Evolutionary conservation across 169 alveolate genomes (phyloP).

Genomic region (Plasmodium gaboni): DNA sequence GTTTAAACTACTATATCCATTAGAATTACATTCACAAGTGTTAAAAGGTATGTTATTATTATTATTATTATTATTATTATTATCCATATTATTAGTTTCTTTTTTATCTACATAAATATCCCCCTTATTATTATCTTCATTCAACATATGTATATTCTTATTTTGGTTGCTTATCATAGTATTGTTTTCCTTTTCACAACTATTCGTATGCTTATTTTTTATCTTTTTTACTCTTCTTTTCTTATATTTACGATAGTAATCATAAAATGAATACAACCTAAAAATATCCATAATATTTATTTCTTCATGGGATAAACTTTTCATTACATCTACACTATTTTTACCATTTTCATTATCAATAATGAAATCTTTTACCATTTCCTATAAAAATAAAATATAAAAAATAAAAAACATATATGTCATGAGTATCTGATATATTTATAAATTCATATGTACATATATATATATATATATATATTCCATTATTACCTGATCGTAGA

Average conservation of each 20-base stretch:
- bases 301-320: slow-evolving; percentile 1
- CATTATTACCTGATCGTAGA: no score
- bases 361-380: neutral
- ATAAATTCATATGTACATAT: no score
- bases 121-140: no score
- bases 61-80: neutral
- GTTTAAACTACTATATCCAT: slow-evolving; percentile 31
- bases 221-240: slow-evolving; percentile 17
- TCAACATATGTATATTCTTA: neutral
- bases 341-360: neutral
- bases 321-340: neutral
- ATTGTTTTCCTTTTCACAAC: neutral
- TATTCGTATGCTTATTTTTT: neutral
- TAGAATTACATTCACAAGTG: slow-evolving; percentile 10
- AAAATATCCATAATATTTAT: slow-evolving; percentile 30
- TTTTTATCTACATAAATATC: neutral
- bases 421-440: no score
- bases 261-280: slow-evolving; percentile 40
- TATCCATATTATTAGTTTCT: neutral
- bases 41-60: neutral
- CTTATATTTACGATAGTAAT: slow-evolving; percentile 25
- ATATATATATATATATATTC: no score
- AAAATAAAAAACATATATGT: neutral
- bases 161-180: neutral
- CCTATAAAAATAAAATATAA: neutral